A percentile compares a stretch with the other conserved stretches of the same genome.
These are phyloP conservation scores for Tricholoma matsutake DNA, from an alignment of 768 basidiomycete genomes.

Conservation along the genomic window DNA sequence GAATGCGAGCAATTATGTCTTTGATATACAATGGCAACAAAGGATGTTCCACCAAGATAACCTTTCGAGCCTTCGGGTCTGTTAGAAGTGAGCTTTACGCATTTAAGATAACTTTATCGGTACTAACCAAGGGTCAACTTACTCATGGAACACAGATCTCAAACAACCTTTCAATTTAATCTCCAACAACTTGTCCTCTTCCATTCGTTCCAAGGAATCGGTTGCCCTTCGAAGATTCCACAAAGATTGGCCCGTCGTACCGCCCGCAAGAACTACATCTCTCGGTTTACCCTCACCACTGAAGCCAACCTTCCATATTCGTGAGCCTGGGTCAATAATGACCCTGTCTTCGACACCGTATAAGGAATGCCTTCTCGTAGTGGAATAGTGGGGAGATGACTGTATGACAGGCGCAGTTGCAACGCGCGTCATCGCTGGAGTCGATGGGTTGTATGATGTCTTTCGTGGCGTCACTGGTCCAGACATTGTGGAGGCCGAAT, in stretches of 20 bases:
- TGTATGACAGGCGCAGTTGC: conserved; percentile 48
- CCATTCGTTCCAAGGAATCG: conserved; percentile 55
- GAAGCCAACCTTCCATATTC: conserved; percentile 97
- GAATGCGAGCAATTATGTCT: conserved; percentile 76
- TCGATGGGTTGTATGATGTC: conserved; percentile 38
- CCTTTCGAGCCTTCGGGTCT: conserved; percentile 93
- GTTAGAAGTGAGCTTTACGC: conserved; percentile 77
- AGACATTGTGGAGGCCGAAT: conserved; percentile 23
- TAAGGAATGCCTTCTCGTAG: conserved; percentile 84
- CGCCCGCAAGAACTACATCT: conserved; percentile 72
- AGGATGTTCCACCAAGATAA: conserved; percentile 90
- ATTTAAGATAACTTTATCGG: conserved; percentile 2
- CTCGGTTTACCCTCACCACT: conserved; percentile 92
- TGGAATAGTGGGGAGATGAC: conserved; percentile 79
- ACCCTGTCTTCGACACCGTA: conserved; percentile 97
- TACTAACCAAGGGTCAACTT: conserved; percentile 27
- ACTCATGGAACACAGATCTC: conserved; percentile 85
- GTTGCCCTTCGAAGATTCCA: conserved; percentile 61
- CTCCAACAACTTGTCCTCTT: conserved; percentile 73
- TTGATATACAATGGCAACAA: conserved; percentile 85
- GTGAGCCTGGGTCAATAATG: conserved; percentile 91
- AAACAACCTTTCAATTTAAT: conserved; percentile 65
- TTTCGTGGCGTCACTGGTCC: conserved; percentile 40
- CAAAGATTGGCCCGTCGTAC: conserved; percentile 39
- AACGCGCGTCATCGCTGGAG: conserved; percentile 56